A percentile compares a stretch with the other conserved stretches of the same genome.
phyloP scores from a whole-genome alignment of 2,329 filamentous ascomycete genomes.

The Graphiopsis chlorocephala region DNA sequence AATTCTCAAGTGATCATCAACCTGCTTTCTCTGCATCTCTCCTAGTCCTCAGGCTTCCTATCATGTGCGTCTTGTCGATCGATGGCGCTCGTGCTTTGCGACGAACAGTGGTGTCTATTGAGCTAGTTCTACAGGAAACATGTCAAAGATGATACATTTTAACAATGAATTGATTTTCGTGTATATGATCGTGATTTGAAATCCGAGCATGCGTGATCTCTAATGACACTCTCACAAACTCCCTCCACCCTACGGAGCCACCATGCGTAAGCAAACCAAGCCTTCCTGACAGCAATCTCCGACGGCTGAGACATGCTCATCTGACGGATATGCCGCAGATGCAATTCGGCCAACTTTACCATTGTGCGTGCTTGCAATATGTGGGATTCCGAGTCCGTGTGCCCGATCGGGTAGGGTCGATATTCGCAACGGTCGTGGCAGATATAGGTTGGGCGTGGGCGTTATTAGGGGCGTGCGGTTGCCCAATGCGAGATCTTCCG shows the following conservation, averaged over 20 bases:
- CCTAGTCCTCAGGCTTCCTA: background rate
- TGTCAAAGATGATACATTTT: constrained; percentile 12
- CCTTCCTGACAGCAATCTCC: constrained; percentile 2
- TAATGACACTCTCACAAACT: background rate
- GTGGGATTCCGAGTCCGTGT: background rate
- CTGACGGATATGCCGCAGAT: background rate
- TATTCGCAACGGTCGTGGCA: constrained; percentile 9
- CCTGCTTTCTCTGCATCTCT: constrained; percentile 5
- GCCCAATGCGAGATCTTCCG: constrained; percentile 6
- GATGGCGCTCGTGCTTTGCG: background rate
- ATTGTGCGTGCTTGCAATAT: background rate
- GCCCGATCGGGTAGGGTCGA: background rate
- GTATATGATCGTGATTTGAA: background rate
- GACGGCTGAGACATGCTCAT: constrained; percentile 6
- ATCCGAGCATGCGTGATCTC: background rate
- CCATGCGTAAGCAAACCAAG: background rate
- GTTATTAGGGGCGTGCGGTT: constrained; percentile 12
- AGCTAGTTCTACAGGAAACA: constrained; percentile 8
- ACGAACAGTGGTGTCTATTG: background rate
- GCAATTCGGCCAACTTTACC: background rate
- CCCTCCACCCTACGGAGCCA: background rate
- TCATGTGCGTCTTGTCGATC: background rate
- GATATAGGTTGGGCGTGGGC: constrained; percentile 11
- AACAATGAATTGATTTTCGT: background rate
- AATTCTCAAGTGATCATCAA: constrained; percentile 17